Conservation (phyloP, 1,284 basidiomycete genomes). For the Entoloma clypeatum region DNA sequence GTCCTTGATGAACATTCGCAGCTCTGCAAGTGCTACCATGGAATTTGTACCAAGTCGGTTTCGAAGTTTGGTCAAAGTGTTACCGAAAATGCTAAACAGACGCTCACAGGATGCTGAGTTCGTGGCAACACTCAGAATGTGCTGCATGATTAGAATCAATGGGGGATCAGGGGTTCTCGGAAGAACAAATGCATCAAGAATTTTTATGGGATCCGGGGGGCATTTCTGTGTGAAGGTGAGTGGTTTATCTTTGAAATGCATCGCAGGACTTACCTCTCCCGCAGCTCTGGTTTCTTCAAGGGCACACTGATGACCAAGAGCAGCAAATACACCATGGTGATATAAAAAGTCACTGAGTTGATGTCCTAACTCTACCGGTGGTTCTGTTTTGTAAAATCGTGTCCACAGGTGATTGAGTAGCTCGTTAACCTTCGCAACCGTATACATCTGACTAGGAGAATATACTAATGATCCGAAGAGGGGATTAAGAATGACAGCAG, state of each 20-base stretch:
- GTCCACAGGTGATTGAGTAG: no score
- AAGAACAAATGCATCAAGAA: conserved; percentile 14
- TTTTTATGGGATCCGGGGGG: conserved; percentile 17
- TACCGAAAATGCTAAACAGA: conserved; percentile 32
- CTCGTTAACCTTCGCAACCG: no score
- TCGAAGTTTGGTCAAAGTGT: conserved; percentile 29
- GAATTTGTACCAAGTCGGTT: conserved; percentile 21
- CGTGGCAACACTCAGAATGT: no score
- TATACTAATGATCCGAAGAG: conserved; percentile 21
- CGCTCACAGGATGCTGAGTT: conserved; percentile 36
- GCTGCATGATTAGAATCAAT: no score
- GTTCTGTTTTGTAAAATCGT: neutral
- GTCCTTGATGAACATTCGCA: conserved; percentile 29
- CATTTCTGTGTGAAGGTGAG: neutral
- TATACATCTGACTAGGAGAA: no score
- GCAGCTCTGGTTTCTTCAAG: neutral
- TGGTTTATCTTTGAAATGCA: neutral
- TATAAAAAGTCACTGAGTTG: conserved; percentile 13
- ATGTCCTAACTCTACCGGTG: conserved; percentile 24
- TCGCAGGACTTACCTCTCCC: neutral
- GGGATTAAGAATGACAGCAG: conserved; percentile 38
- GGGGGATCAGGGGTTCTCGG: conserved; percentile 16
- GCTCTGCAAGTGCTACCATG: conserved; percentile 24
- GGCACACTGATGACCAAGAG: conserved; percentile 1
- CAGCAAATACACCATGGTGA: conserved; percentile 3